Evolutionary conservation across 2,329 filamentous ascomycete genomes (phyloP).

Genomic region (Sphaerulina vaccinii): DNA sequence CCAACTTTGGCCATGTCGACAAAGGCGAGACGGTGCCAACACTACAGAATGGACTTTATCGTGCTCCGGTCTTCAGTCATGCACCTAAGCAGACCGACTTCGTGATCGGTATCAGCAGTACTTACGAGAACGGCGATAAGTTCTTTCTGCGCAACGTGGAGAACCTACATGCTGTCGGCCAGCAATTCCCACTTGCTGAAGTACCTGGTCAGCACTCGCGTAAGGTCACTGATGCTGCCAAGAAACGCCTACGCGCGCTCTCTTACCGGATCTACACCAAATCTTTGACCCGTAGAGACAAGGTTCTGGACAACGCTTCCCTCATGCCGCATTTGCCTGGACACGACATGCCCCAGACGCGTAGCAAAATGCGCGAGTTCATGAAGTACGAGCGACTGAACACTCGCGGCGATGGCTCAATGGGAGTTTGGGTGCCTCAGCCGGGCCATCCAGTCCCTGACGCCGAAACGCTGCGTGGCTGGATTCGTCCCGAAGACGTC

Average conservation of each 20-base stretch:
- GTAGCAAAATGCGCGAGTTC: constrained; percentile 96
- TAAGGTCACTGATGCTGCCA: constrained; percentile 94
- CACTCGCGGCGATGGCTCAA: constrained; percentile 57
- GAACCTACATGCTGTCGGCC: constrained; percentile 85
- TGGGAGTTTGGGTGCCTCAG: constrained; percentile 78
- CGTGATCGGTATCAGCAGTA: constrained; percentile 77
- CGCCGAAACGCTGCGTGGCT: constrained; percentile 73
- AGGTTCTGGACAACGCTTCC: constrained; percentile 65
- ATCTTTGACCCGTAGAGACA: constrained; percentile 73
- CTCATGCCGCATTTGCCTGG: constrained; percentile 76
- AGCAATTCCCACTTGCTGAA: constrained; percentile 87
- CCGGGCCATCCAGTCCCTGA: constrained; percentile 74
- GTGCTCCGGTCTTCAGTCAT: constrained; percentile 90
- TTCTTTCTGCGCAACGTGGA: constrained; percentile 90
- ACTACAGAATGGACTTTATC: constrained; percentile 91
- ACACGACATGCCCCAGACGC: constrained; percentile 90
- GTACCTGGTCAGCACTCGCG: constrained; percentile 91
- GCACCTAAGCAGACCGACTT: constrained; percentile 77
- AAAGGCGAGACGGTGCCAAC: constrained; percentile 87
- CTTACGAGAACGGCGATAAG: constrained; percentile 70
- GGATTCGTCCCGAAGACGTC: constrained; percentile 94
- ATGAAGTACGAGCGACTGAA: constrained; percentile 85
- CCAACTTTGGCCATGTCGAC: constrained; percentile 89
- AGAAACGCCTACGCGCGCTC: constrained; percentile 95
- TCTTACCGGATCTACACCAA: constrained; percentile 84